Percentiles rank a stretch among this genome's conserved stretches.
Evolutionary conservation across 2,329 filamentous ascomycete species (phyloP).

Genomic region (Beauveria rudraprayagi): DNA sequence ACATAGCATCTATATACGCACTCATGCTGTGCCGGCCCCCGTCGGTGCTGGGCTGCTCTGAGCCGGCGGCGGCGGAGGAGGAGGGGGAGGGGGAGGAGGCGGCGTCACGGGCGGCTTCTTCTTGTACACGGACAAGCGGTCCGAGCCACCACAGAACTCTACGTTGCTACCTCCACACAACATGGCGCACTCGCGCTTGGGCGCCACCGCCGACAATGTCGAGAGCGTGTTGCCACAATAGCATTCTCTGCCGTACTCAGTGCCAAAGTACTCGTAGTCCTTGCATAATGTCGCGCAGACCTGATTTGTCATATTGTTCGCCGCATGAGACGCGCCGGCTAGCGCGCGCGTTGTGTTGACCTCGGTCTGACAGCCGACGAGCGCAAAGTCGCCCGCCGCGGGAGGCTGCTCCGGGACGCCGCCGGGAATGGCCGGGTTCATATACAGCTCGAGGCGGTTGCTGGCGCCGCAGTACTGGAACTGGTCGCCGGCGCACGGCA

Average conservation of each 20-base stretch:
- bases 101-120: constrained; percentile 16
- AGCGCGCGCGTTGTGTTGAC: constrained; percentile 27
- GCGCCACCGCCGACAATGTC: constrained; percentile 21
- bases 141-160: constrained; percentile 33
- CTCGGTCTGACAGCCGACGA: constrained; percentile 31
- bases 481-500: constrained; percentile 25
- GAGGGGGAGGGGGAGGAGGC: neutral
- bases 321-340: constrained; percentile 16
- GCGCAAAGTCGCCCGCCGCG: constrained; percentile 24
- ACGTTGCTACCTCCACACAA: constrained; percentile 28
- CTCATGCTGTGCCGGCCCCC: neutral
- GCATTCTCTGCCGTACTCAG: constrained; percentile 30
- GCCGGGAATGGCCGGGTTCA: constrained; percentile 19
- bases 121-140: constrained; percentile 29
- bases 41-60: neutral
- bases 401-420: constrained; percentile 25
- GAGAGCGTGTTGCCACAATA: constrained; percentile 28
- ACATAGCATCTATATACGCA: neutral
- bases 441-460: constrained; percentile 27
- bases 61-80: neutral
- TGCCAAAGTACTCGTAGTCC: constrained; percentile 26
- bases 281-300: constrained; percentile 25
- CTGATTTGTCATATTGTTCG: constrained; percentile 25
- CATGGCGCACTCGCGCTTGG: constrained; percentile 31
- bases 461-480: constrained; percentile 27